A percentile compares a stretch with the other conserved stretches of the same genome.
Conservation (phyloP, 2,329 filamentous ascomycete genomes). For the Microcyclospora tardicrescens region DNA sequence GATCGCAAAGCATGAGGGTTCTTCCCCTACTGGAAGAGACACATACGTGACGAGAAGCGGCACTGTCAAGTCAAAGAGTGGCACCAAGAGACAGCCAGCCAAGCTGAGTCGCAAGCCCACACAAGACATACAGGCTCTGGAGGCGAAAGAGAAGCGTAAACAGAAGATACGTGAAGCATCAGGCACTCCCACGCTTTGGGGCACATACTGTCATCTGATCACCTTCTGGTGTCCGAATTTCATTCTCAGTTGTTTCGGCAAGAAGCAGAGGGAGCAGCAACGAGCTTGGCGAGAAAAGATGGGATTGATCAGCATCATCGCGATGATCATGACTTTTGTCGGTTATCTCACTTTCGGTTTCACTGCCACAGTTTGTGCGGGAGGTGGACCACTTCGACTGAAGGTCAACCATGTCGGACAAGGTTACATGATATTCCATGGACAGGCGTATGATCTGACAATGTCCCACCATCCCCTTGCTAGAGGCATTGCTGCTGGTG, state of each 20-base stretch:
- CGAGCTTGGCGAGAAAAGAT: slow-evolving; percentile 97
- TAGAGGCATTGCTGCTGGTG: slow-evolving; percentile 56
- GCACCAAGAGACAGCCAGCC: slow-evolving; percentile 14
- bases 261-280: slow-evolving; percentile 71
- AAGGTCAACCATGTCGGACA: slow-evolving; percentile 66
- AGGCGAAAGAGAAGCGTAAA: slow-evolving; percentile 31
- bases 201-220: slow-evolving; percentile 82
- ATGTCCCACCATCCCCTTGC: slow-evolving; percentile 67
- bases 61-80: slow-evolving; percentile 21
- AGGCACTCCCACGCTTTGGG: slow-evolving; percentile 79
- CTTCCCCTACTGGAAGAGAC: slow-evolving; percentile 18
- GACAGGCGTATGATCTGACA: slow-evolving; percentile 73
- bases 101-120: slow-evolving; percentile 49
- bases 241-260: slow-evolving; percentile 72
- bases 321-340: slow-evolving; percentile 74
- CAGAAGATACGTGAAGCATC: slow-evolving; percentile 51
- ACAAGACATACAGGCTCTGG: slow-evolving; percentile 45
- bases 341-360: slow-evolving; percentile 97
- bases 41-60: not conserved
- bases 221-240: slow-evolving; percentile 93
- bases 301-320: slow-evolving; percentile 85
- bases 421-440: slow-evolving; percentile 95
- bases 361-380: slow-evolving; percentile 71
- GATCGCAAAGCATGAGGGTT: slow-evolving; percentile 23
- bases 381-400: slow-evolving; percentile 53